Conservation (phyloP, 768 basidiomycete species). For the Daedaleopsis sinensis region DNA sequence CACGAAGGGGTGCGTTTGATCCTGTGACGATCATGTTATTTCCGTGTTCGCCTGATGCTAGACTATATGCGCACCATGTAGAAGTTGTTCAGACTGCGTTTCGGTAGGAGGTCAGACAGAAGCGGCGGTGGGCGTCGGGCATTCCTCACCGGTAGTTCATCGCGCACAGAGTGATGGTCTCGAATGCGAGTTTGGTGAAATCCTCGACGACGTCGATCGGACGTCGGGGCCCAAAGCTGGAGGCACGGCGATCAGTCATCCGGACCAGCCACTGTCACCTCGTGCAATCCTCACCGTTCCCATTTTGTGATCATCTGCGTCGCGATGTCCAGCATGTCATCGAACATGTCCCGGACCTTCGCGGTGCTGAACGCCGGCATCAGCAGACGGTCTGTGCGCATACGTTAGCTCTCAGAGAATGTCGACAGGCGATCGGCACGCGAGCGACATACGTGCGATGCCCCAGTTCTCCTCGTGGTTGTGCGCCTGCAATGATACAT, state of each 20-base stretch:
- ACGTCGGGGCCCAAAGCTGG: constrained; percentile 45
- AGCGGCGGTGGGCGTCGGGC: background rate
- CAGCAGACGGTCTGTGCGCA: constrained; percentile 38
- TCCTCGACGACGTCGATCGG: constrained; percentile 48
- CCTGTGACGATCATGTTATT: constrained; percentile 20
- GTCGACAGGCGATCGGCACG: background rate
- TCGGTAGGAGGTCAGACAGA: constrained; percentile 2
- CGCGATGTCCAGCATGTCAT: constrained; percentile 49
- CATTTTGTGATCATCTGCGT: constrained; percentile 48
- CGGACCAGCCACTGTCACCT: background rate
- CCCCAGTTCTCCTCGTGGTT: constrained; percentile 50
- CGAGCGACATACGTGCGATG: constrained; percentile 40
- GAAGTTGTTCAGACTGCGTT: constrained; percentile 47
- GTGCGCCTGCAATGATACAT: constrained; percentile 30
- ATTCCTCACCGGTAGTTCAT: constrained; percentile 41
- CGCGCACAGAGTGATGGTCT: constrained; percentile 48
- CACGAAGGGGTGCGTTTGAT: constrained; percentile 41
- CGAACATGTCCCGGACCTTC: constrained; percentile 48
- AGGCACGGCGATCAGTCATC: background rate
- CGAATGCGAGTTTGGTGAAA: constrained; percentile 50
- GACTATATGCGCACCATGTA: constrained; percentile 34
- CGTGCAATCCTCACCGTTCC: constrained; percentile 39
- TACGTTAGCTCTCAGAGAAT: background rate
- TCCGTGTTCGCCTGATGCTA: background rate
- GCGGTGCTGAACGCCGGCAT: constrained; percentile 46